Percentiles rank a stretch among this genome's conserved stretches.
phyloP scores from a whole-genome alignment of 1,284 basidiomycete species.

The Sanghuangporus baumii region DNA sequence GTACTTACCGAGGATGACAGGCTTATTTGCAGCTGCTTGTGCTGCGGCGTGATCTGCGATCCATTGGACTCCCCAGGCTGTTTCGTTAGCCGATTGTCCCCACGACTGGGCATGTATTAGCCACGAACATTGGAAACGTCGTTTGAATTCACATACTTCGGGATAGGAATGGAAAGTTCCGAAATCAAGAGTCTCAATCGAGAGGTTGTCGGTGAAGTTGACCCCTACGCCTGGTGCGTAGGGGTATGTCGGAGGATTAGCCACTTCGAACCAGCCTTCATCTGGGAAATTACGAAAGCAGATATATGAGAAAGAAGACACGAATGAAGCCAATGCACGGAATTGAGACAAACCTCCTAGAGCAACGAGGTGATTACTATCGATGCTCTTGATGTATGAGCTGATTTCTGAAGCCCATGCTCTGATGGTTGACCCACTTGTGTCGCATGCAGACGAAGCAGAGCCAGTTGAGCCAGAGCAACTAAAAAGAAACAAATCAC shows the following conservation, averaged over 20 bases:
- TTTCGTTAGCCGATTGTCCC: conserved; percentile 21
- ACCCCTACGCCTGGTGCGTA: conserved; percentile 20
- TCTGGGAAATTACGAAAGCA: conserved; percentile 2
- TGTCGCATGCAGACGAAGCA: conserved; percentile 18
- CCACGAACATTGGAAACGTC: neutral
- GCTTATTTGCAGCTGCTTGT: conserved; percentile 46
- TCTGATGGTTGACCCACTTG: conserved; percentile 21
- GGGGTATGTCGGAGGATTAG: conserved; percentile 20
- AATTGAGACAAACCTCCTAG: conserved; percentile 26
- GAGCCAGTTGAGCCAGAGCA: conserved; percentile 19
- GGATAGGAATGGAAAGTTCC: conserved; percentile 26
- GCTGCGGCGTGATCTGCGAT: conserved; percentile 51
- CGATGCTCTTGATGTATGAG: conserved; percentile 25
- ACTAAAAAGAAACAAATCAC: neutral
- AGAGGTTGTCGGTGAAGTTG: conserved; percentile 22
- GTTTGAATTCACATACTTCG: conserved; percentile 3
- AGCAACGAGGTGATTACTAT: conserved; percentile 32
- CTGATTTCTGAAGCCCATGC: conserved; percentile 22
- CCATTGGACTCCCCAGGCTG: conserved; percentile 34
- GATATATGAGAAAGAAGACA: neutral
- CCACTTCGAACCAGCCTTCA: conserved; percentile 25
- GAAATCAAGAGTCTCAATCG: conserved; percentile 25
- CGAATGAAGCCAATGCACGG: neutral
- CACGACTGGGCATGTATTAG: conserved; percentile 13
- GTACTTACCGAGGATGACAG: conserved; percentile 35